These are phyloP conservation scores for Puccinia triticina DNA, from an alignment of 1,284 basidiomycete genomes.

Conservation along the genomic window DNA sequence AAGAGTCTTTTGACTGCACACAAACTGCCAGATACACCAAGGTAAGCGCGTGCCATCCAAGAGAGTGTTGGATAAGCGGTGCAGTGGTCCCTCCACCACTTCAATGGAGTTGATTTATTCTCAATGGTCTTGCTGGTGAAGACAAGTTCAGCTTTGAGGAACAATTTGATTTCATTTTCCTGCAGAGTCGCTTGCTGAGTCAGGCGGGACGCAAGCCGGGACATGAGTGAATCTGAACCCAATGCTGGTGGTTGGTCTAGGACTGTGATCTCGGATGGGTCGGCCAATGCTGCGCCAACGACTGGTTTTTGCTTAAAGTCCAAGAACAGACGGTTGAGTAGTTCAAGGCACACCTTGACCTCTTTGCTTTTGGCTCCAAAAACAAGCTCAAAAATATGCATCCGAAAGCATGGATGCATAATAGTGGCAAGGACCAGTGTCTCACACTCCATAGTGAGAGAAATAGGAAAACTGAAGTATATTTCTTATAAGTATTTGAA, in stretches of 20 bases:
- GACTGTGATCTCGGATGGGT: neutral
- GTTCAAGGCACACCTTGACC: too few species aligned
- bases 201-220: neutral
- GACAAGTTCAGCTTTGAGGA: neutral
- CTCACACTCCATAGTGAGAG: too few species aligned
- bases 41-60: too few species aligned
- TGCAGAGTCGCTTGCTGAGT: neutral
- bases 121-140: neutral
- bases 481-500: too few species aligned
- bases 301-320: neutral
- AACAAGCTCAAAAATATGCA: too few species aligned
- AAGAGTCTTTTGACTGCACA: too few species aligned
- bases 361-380: too few species aligned
- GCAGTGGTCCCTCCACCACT: neutral
- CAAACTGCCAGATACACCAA: too few species aligned
- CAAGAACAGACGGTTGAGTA: neutral
- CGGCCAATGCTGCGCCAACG: neutral
- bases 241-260: neutral
- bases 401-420: too few species aligned
- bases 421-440: too few species aligned
- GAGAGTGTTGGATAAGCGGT: too few species aligned
- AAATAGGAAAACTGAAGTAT: too few species aligned
- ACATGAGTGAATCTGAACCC: neutral
- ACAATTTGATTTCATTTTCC: neutral
- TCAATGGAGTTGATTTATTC: neutral